These are phyloP conservation scores for Acanthamoeba culbertsoni DNA, from an alignment of 208 protist species.

Conservation along the genomic window DNA sequence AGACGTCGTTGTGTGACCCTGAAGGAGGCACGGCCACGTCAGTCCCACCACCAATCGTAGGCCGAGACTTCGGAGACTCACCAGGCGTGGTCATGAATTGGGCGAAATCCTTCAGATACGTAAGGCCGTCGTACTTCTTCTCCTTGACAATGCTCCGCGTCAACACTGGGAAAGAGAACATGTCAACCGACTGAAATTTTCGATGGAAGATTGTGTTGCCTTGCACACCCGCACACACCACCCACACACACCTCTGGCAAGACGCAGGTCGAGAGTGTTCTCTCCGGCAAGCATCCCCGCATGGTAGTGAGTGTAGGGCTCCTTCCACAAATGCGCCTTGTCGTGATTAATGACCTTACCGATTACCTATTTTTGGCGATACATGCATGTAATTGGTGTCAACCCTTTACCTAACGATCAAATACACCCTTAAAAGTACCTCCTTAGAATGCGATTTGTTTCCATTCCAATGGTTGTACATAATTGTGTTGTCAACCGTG, in stretches of 20 bases:
- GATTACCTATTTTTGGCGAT: neutral
- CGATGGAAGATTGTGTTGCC: neutral
- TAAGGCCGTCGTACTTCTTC: neutral
- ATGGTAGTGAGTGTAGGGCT: constrained; percentile 28
- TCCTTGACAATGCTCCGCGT: neutral
- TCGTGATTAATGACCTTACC: constrained; percentile 36
- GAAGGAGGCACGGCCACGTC: neutral
- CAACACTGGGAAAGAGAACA: neutral
- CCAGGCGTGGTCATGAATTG: constrained; percentile 65
- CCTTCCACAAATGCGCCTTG: neutral
- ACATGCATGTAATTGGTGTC: neutral
- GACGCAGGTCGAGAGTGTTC: constrained; percentile 15
- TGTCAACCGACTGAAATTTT: neutral
- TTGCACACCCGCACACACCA: neutral
- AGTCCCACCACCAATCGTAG: neutral
- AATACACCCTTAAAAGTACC: neutral
- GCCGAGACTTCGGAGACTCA: neutral
- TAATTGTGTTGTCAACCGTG: constrained; percentile 21
- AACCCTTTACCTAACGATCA: neutral
- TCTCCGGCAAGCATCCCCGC: constrained; percentile 5
- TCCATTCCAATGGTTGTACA: neutral
- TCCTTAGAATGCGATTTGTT: neutral
- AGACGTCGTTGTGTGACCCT: constrained; percentile 57
- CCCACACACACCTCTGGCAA: neutral
- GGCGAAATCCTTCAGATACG: constrained; percentile 39